Conservation (phyloP, 1,139 yeast species). For the Lodderomyces jiufengensis region DNA sequence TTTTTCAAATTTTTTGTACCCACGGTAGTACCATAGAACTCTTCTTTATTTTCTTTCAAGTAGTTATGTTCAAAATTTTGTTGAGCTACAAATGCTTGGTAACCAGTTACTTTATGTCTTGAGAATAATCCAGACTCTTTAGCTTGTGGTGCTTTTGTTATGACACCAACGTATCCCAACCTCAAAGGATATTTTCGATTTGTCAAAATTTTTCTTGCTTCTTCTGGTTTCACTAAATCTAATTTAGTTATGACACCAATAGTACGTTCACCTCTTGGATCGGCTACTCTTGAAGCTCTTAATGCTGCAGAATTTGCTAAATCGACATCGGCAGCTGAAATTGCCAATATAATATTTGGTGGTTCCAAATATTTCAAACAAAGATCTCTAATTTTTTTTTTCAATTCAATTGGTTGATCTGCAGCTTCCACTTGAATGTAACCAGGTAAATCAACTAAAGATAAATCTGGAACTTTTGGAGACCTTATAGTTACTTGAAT, state of each 20-base stretch:
- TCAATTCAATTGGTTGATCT: constrained; percentile 86
- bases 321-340: constrained; percentile 97
- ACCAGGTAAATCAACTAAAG: constrained; percentile 94
- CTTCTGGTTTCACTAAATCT: constrained; percentile 78
- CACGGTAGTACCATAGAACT: constrained; percentile 62
- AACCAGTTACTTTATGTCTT: constrained; percentile 34
- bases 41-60: constrained; percentile 58
- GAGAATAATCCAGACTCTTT: constrained; percentile 27
- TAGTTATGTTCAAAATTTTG: constrained; percentile 61
- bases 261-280: constrained; percentile 92
- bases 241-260: constrained; percentile 93
- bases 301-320: constrained; percentile 94
- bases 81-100: constrained; percentile 55
- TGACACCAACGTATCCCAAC: constrained; percentile 98
- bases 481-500: constrained; percentile 88
- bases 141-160: constrained; percentile 67
- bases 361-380: constrained; percentile 84
- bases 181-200: constrained; percentile 83
- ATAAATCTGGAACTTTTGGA: constrained; percentile 88
- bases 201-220: constrained; percentile 64
- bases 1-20: constrained; percentile 75
- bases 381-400: constrained; percentile 69
- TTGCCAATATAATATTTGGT: constrained; percentile 92
- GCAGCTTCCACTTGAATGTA: constrained; percentile 96
- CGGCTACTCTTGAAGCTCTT: constrained; percentile 87